phyloP scores from a whole-genome alignment of 139 green algal species.

The Desmodesmus armatus region DNA sequence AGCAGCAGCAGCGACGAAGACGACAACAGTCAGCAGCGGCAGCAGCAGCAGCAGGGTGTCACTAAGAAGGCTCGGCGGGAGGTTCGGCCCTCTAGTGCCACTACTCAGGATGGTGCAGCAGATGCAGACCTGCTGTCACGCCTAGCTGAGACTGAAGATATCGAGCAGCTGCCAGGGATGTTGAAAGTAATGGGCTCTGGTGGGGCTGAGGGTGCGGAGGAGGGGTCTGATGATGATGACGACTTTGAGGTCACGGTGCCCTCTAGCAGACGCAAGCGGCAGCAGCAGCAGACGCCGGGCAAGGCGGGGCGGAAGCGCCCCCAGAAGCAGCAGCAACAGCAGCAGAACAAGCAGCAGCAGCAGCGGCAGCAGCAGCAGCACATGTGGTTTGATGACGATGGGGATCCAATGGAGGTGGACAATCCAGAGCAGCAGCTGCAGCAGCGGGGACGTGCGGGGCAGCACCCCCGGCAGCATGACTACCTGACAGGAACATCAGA shows the following conservation, averaged over 20 bases:
- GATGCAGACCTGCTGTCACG: not conserved
- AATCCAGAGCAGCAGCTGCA: not conserved
- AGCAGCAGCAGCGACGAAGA: not conserved
- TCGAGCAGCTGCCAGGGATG: not conserved
- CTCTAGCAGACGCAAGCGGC: not conserved
- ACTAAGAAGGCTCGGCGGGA: not conserved
- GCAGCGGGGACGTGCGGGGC: no score
- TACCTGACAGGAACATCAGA: no score
- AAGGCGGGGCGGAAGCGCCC: not conserved
- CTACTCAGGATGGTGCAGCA: not conserved
- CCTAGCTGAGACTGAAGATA: not conserved
- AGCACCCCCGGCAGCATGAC: no score
- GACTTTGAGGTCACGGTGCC: not conserved
- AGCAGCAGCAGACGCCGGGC: not conserved
- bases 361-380: not conserved
- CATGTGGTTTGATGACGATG: not conserved
- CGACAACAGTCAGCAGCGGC: not conserved
- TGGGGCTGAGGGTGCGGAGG: not conserved
- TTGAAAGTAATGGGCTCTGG: not conserved
- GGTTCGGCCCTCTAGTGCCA: not conserved
- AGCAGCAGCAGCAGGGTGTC: not conserved
- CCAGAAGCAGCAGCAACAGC: conserved; percentile 4
- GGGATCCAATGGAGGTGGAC: not conserved
- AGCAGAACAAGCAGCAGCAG: not conserved
- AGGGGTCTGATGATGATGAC: conserved; percentile 8